Evolutionary conservation across 495 filamentous ascomycete species (phyloP), one percentile per base, ranked within the genome.

Genomic region (Talaromyces proteolyticus): DNA sequence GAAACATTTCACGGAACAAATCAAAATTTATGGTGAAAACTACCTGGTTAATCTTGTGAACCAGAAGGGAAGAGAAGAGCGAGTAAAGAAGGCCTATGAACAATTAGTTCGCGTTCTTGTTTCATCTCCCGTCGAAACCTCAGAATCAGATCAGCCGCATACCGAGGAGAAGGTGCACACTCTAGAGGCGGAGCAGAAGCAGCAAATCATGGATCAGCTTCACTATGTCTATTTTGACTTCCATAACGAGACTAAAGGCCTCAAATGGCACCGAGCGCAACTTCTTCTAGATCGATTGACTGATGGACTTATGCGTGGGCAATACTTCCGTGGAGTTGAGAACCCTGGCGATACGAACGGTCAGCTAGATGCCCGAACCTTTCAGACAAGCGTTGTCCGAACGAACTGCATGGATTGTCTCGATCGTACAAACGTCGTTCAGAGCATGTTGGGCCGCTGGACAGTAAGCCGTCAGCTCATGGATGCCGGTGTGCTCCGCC

Each of bases 371-470:
- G 78, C 88, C 34, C 85, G 91, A 23, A 84, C 80, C 42, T 73
- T 74, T 43, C 93, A 98, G 70, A 85, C 79, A 4, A 86, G 84
- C 53, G 91, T 96, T 8, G 89, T 98, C 20, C 83, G 93, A 39
- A 96, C 93, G 18, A 98, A 98, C 61, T 98, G 93, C 67, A 97
- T 98, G 93, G 93, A 98, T 69, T 98, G 94, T 57, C 78, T 98
- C 10, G 93, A 98, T 67, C 89, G 93, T 47, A 98, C 93, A 44
- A 98, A 98, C 62, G 90, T 98, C 8, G 87, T 98, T 2, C 93
- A 98, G 64, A 93, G 87, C 60, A 93, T 96, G 86, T 76, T 98
- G 17, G 93, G 85, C 17, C 86, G 90, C 45, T 91, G 81, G 79
- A 85, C 84, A 11, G 67, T 97, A n/a, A 91, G 87, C 45, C 81